Conservation (phyloP, 2,329 filamentous ascomycete genomes). For the Pseudogymnoascus sp. region DNA sequence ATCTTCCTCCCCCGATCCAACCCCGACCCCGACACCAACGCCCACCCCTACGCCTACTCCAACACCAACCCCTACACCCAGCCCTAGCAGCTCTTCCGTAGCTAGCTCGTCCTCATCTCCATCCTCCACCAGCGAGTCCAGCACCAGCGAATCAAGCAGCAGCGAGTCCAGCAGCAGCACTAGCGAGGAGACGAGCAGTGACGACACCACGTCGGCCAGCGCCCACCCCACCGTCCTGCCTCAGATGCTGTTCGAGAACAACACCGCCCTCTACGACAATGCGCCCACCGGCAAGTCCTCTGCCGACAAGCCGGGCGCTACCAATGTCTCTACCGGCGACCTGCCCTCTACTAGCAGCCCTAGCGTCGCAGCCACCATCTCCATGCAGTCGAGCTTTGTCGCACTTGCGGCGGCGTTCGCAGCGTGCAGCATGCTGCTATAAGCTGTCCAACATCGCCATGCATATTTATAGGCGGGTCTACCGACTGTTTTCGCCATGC, state of each 20-base stretch:
- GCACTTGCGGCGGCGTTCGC: neutral
- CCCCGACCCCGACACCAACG: conserved; percentile 21
- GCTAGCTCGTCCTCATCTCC: neutral
- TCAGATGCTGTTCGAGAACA: neutral
- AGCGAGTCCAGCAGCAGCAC: neutral
- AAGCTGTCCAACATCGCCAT: neutral
- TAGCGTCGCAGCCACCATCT: neutral
- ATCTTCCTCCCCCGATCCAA: conserved; percentile 19
- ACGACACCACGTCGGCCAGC: neutral
- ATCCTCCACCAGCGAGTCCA: neutral
- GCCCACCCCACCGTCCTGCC: neutral
- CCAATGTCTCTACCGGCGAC: neutral
- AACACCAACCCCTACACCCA: conserved; percentile 13
- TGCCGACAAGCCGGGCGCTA: neutral
- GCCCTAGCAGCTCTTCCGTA: neutral
- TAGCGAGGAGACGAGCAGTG: neutral
- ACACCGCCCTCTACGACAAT: neutral
- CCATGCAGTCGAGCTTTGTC: neutral
- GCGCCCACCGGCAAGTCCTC: neutral
- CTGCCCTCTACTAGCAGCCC: neutral
- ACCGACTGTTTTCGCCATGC: neutral
- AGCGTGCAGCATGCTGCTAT: neutral
- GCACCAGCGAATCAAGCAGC: neutral
- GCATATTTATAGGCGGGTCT: neutral
- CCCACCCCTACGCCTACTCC: conserved; percentile 19